phyloP scores from a whole-genome alignment of 2,329 filamentous ascomycete species.

The Cyclaneusma minus region DNA sequence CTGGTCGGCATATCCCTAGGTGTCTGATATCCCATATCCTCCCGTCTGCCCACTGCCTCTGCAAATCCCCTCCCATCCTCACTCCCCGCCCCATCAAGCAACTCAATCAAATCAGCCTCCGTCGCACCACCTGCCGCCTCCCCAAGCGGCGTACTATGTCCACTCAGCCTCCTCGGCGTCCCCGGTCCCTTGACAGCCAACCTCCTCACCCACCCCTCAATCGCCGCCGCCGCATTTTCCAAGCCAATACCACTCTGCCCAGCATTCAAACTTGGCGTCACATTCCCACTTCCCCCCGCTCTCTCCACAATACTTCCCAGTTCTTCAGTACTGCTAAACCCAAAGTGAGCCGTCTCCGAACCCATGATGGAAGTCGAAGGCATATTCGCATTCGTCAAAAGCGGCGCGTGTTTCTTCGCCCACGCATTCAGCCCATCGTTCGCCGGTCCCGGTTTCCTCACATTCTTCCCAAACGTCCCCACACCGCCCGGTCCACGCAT shows the following conservation, averaged over 20 bases:
- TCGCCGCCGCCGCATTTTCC: conserved; percentile 71
- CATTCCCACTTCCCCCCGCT: conserved; percentile 22
- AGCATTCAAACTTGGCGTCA: conserved; percentile 28
- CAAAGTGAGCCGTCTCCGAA: conserved; percentile 41
- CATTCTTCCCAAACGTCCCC: conserved; percentile 59
- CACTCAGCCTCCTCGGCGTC: too few relatives aligned
- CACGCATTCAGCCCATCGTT: conserved; percentile 74
- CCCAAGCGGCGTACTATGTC: conserved; percentile 8
- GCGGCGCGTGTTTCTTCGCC: conserved; percentile 69
- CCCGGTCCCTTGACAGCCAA: conserved; percentile 48
- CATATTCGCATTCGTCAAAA: conserved; percentile 52
- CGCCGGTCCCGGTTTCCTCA: conserved; percentile 64
- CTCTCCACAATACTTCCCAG: conserved; percentile 28
- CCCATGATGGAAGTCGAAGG: conserved; percentile 52
- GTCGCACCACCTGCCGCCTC: conserved; percentile 26
- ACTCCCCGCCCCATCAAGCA: conserved; percentile 44
- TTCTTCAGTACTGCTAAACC: conserved; percentile 25
- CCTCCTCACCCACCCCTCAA: conserved; percentile 83
- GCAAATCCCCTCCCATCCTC: conserved; percentile 30
- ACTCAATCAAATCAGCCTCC: conserved; percentile 53
- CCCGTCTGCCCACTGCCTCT: too few relatives aligned
- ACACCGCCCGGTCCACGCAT: conserved; percentile 79
- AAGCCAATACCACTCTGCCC: conserved; percentile 30
- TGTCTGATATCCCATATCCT: too few relatives aligned
- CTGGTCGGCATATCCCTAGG: conserved; percentile 7